phyloP scores from a whole-genome alignment of 2,329 filamentous ascomycete genomes.

The Diaporthe sp. region DNA sequence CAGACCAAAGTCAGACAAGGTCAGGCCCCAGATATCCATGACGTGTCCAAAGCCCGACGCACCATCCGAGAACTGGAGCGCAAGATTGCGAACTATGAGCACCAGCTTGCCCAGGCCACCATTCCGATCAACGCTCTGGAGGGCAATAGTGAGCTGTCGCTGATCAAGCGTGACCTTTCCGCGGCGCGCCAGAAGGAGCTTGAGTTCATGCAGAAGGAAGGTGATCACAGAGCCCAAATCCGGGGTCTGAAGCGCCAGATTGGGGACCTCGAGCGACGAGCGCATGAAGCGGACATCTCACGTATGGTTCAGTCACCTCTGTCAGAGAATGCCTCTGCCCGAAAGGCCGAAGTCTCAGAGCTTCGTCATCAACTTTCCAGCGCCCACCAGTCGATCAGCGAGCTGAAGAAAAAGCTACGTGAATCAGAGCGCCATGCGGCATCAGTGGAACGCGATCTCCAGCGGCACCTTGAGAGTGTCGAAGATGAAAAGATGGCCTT shows the following conservation, averaged over 20 bases:
- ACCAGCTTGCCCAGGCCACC: constrained; percentile 52
- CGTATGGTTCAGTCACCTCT: constrained; percentile 61
- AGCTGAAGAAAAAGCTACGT: constrained; percentile 64
- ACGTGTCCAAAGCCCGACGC: constrained; percentile 71
- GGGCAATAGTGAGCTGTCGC: constrained; percentile 68
- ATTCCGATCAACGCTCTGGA: constrained; percentile 50
- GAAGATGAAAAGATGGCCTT: constrained; percentile 72
- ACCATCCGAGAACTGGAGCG: constrained; percentile 77
- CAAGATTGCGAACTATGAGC: constrained; percentile 68
- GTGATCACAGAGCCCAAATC: constrained; percentile 72
- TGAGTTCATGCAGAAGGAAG: constrained; percentile 75
- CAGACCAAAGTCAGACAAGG: constrained; percentile 60
- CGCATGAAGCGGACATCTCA: constrained; percentile 74
- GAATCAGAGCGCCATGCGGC: constrained; percentile 65
- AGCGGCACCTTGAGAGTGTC: constrained; percentile 67
- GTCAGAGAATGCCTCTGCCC: constrained; percentile 65
- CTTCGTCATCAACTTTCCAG: constrained; percentile 73
- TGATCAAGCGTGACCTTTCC: constrained; percentile 74
- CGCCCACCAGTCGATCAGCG: constrained; percentile 71
- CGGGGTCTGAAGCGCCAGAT: constrained; percentile 76
- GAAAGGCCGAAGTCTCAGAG: constrained; percentile 70
- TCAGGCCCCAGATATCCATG: constrained; percentile 65
- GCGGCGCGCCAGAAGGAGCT: constrained; percentile 77
- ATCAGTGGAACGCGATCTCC: constrained; percentile 61
- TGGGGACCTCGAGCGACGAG: constrained; percentile 75